These are phyloP conservation scores for Guadua angustifolia DNA, from an alignment of 176 grass and related monocot genomes.

Conservation along the genomic window DNA sequence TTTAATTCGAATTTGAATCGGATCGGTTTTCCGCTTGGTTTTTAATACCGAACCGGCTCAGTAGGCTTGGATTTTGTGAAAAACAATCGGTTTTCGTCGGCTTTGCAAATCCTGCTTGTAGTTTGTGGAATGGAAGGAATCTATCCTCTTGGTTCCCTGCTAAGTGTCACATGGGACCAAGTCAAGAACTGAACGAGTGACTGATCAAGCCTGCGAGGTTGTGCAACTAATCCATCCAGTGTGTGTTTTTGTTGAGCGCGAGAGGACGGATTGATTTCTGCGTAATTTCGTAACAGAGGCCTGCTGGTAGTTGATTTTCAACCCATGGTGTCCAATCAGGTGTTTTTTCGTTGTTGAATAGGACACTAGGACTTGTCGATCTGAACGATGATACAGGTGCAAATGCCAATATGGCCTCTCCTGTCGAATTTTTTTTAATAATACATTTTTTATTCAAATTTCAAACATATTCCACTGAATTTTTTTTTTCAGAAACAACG, in stretches of 20 bases:
- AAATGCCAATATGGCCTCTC: neutral
- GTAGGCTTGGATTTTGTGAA: too few relatives aligned
- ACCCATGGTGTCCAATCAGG: neutral
- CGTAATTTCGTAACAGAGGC: neutral
- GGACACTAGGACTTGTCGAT: too few relatives aligned
- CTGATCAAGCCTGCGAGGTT: neutral
- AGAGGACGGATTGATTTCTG: neutral
- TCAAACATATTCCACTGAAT: too few relatives aligned
- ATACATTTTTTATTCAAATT: too few relatives aligned
- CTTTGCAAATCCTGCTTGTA: neutral
- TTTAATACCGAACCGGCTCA: too few relatives aligned
- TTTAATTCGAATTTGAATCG: too few relatives aligned
- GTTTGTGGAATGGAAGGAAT: slow-evolving; percentile 43
- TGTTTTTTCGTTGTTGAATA: neutral
- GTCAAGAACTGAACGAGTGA: neutral
- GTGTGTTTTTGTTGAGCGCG: neutral
- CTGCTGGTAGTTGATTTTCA: neutral
- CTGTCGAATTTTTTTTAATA: too few relatives aligned
- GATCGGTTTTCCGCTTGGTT: too few relatives aligned
- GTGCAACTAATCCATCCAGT: neutral
- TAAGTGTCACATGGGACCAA: slow-evolving; percentile 16
- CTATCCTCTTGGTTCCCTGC: neutral
- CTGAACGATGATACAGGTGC: neutral
- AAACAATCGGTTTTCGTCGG: too few relatives aligned
- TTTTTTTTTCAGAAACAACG: too few relatives aligned